Base-by-base conservation (phyloP, 164 flowering plant genomes). In the Vitis rotundifolia region DNA sequence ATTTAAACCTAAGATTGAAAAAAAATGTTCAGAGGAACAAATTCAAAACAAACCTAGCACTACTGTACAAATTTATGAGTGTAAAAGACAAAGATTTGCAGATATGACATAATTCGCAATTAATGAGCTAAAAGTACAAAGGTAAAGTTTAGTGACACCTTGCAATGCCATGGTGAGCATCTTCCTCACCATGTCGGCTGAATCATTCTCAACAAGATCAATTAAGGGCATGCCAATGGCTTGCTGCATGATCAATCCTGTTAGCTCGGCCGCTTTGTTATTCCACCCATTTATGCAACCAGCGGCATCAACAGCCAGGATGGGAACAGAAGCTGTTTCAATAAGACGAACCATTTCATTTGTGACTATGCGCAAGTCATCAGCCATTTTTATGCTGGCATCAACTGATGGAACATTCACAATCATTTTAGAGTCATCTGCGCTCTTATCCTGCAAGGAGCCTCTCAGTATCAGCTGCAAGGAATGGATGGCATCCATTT, bases 401-500 rank as follows among this genome's bases (percentile, higher is more conserved):
- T 83, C 87, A 63, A 70, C 81, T 14, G 74, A 55, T 31, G 89
- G 84, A 64, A 82, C 84, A 71, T 63, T 81, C 55, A 83, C 87
- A 52, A 85, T 75, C 78, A 77, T 72, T 63, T 79, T 87, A 55
- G 79, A 71, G 22, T 81, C 76, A 59, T 82, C 82, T 53, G 49
- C 71, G 56, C 11, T 49, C 68, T 81, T 86, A 70, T 85, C 83
- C 73, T 78, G 87, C 82, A 90, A 80, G 11, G 92, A 83, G 49
- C 84, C 90, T 74, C 87, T 82, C 73, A 93, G 59, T 74, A 93
- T 93, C 57, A 91, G 78, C 79, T 91, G 95, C 67, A 93, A 83
- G 49, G 98, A 93, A 80, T 93, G 95, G 69, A 91, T 87, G 8
- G 92, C 93, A 71, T 93, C 91, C 90, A 93, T 89, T 76, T 93